These are phyloP conservation scores for Abelmoschus esculentus DNA, from an alignment of 345 rosid genomes.

Conservation along the genomic window DNA sequence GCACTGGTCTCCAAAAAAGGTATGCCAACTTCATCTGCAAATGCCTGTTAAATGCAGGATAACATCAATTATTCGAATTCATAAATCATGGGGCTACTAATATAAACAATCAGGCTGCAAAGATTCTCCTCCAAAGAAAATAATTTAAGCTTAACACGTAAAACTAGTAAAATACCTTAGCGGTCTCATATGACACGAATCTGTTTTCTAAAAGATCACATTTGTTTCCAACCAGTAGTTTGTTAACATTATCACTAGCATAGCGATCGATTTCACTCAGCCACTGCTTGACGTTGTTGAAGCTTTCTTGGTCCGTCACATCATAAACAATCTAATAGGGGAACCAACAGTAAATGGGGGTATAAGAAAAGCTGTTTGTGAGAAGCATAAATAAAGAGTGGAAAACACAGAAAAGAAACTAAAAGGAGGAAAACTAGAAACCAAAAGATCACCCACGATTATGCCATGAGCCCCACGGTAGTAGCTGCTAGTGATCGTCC, in stretches of 20 bases:
- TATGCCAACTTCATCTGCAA: constrained; percentile 72
- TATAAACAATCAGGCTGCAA: not conserved
- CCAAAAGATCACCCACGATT: constrained; percentile 40
- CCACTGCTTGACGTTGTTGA: constrained; percentile 78
- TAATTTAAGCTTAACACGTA: not conserved
- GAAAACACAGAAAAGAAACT: not conserved
- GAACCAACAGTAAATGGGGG: not conserved
- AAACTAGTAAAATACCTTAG: constrained; percentile 38
- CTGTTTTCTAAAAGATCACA: constrained; percentile 62
- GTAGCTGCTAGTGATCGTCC: constrained; percentile 95
- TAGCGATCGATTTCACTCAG: constrained; percentile 69
- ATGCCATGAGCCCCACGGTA: constrained; percentile 98
- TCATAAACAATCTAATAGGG: constrained; percentile 63
- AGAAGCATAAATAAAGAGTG: not conserved
- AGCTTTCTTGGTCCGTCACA: constrained; percentile 76
- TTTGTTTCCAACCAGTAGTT: constrained; percentile 76
- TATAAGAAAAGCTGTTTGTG: not conserved
- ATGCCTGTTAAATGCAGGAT: constrained; percentile 30
- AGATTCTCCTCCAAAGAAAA: not conserved
- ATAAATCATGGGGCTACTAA: not conserved
- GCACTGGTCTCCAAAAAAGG: constrained; percentile 84
- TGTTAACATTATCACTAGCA: constrained; percentile 72
- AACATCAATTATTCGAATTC: not conserved
- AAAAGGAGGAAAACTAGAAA: constrained; percentile 1
- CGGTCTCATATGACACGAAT: constrained; percentile 62